phyloP scores from a whole-genome alignment of 257 asterid genomes.

The Coffea eugenioides region DNA sequence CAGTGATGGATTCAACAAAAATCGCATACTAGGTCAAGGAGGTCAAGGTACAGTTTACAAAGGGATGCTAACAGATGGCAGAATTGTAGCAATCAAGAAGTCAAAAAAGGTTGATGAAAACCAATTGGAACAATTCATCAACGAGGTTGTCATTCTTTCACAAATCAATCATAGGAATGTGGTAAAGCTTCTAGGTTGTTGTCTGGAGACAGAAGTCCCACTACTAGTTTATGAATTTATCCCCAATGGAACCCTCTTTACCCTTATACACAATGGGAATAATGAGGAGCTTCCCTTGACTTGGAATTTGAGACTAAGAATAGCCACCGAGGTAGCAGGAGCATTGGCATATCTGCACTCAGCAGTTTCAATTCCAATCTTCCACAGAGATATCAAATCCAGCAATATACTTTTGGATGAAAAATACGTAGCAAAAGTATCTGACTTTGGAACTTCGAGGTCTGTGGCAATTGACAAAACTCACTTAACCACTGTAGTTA shows the following conservation, averaged over 20 bases:
- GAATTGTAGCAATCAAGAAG: constrained; percentile 14
- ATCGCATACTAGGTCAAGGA: constrained; percentile 14
- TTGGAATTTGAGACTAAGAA: no score
- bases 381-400: constrained; percentile 13
- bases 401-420: constrained; percentile 16
- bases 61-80: constrained; percentile 19
- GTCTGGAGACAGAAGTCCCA: constrained; percentile 18
- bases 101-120: not conserved
- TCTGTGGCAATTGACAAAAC: constrained; percentile 14
- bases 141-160: constrained; percentile 19
- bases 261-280: no score
- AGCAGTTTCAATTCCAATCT: constrained; percentile 12
- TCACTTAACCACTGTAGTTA: constrained; percentile 8
- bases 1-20: constrained; percentile 14
- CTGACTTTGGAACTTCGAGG: constrained; percentile 20
- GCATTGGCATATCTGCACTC: constrained; percentile 17
- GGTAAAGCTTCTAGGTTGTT: constrained; percentile 5
- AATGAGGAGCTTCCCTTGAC: no score
- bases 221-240: constrained; percentile 12
- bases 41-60: constrained; percentile 19
- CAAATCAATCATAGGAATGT: constrained; percentile 19
- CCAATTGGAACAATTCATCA: constrained; percentile 11
- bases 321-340: no score
- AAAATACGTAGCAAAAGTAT: constrained; percentile 6
- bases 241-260: constrained; percentile 11